phyloP scores from a whole-genome alignment of 1,284 basidiomycete genomes.

The Rhizoctonia solani region DNA sequence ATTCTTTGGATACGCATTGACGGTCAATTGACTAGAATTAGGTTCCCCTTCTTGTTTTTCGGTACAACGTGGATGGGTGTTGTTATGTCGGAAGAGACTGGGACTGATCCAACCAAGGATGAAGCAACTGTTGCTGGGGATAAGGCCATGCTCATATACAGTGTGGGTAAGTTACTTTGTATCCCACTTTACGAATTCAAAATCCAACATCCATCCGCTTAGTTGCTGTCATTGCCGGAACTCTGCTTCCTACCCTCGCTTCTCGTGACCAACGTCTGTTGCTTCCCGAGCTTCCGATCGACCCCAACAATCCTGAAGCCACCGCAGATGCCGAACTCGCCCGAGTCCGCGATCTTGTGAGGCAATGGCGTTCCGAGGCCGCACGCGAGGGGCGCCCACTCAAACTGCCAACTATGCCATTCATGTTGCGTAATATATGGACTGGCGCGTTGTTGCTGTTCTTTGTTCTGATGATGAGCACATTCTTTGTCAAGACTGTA shows the following conservation, averaged over 20 bases:
- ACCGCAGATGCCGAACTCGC: constrained; percentile 65
- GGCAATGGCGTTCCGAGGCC: constrained; percentile 81
- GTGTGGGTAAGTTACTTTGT: constrained; percentile 62
- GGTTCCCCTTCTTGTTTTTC: constrained; percentile 96
- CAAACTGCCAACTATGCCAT: constrained; percentile 79
- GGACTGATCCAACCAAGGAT: constrained; percentile 74
- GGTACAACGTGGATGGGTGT: constrained; percentile 91
- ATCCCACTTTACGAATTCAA: neutral
- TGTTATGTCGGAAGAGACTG: constrained; percentile 80
- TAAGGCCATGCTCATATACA: constrained; percentile 88
- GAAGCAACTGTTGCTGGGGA: constrained; percentile 84
- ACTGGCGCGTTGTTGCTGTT: constrained; percentile 82
- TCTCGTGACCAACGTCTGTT: constrained; percentile 77
- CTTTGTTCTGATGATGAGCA: constrained; percentile 73
- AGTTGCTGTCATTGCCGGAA: constrained; percentile 87
- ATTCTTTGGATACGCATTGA: neutral
- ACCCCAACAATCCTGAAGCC: constrained; percentile 52
- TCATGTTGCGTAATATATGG: constrained; percentile 91
- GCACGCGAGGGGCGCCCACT: constrained; percentile 70
- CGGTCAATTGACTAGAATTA: constrained; percentile 42
- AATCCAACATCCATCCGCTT: constrained; percentile 1
- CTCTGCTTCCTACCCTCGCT: constrained; percentile 79
- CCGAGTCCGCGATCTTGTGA: constrained; percentile 70
- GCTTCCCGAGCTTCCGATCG: constrained; percentile 40
- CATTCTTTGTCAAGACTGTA: constrained; percentile 81